Percentiles rank a stretch among this genome's conserved stretches.
Conservation (phyloP, 768 basidiomycete genomes). For the Leccinum variicolor region DNA sequence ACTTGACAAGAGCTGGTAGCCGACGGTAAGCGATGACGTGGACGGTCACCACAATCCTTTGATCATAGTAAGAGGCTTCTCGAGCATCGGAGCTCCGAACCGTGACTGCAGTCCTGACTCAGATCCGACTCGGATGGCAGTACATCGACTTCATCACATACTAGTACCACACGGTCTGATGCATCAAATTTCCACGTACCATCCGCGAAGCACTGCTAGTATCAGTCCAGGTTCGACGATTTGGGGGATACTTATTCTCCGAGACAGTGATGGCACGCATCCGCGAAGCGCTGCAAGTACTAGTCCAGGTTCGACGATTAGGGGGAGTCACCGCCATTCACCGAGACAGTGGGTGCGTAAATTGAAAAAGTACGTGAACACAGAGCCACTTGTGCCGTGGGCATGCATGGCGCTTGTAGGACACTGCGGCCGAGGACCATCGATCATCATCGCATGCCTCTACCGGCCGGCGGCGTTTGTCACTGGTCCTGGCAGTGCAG, state of each 20-base stretch:
- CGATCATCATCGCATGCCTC: too few species aligned
- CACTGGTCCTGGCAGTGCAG: neutral
- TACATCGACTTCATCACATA: neutral
- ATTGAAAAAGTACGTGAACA: neutral
- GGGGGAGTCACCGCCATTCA: too few species aligned
- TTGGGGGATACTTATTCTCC: too few species aligned
- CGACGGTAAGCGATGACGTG: too few species aligned
- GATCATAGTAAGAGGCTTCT: neutral
- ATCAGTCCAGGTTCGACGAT: too few species aligned
- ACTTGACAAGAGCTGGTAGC: neutral
- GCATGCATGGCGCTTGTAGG: too few species aligned
- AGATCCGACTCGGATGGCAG: neutral
- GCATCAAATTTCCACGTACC: neutral
- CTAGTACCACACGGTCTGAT: neutral
- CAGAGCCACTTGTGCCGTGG: neutral
- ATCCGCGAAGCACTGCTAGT: too few species aligned
- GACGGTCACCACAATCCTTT: too few species aligned
- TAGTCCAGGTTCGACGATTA: too few species aligned
- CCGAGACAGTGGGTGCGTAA: too few species aligned
- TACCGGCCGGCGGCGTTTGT: neutral
- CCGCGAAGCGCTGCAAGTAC: too few species aligned
- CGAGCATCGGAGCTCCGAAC: neutral
- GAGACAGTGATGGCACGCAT: too few species aligned
- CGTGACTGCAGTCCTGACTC: neutral
- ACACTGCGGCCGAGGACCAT: neutral